Percentiles rank a stretch among this genome's conserved stretches.
Evolutionary conservation across 148 eudicot species (phyloP).

Genomic region (Rhododendron simsii): DNA sequence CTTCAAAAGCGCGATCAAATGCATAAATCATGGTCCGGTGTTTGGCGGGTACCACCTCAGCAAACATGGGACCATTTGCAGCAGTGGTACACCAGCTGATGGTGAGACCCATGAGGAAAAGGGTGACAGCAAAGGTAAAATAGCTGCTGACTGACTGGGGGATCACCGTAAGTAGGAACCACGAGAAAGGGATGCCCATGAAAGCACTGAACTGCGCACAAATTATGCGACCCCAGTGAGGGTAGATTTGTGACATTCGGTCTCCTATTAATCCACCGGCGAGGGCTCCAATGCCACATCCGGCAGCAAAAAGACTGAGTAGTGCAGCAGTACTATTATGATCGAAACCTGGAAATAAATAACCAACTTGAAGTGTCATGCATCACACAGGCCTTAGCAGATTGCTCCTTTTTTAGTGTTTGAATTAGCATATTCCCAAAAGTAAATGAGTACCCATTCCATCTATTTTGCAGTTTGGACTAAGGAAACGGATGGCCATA

Average conservation of each 20-base stretch:
- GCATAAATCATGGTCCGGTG: constrained; percentile 97
- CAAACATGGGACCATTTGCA: constrained; percentile 84
- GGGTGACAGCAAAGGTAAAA: constrained; percentile 47
- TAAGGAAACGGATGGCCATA: not conserved
- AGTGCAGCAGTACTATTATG: constrained; percentile 71
- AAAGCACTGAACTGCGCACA: constrained; percentile 93
- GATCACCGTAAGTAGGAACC: constrained; percentile 64
- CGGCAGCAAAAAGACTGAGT: constrained; percentile 70
- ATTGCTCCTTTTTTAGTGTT: not conserved
- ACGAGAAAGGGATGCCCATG: constrained; percentile 93
- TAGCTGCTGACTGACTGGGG: constrained; percentile 65
- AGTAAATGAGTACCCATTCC: not conserved
- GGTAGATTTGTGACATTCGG: constrained; percentile 47
- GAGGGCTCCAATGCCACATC: constrained; percentile 65
- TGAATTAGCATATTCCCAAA: not conserved
- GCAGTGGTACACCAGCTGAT: constrained; percentile 91
- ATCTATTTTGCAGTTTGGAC: not conserved
- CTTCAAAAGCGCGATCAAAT: constrained; percentile 91
- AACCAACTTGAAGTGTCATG: not conserved
- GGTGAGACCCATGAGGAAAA: constrained; percentile 76
- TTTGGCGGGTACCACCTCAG: constrained; percentile 82
- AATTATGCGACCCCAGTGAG: constrained; percentile 68
- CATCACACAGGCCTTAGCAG: not conserved
- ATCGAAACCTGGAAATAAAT: constrained; percentile 59
- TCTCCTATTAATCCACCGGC: constrained; percentile 84